Base-by-base conservation (phyloP, 345 rosid species). In the Sonneratia caseolaris region DNA sequence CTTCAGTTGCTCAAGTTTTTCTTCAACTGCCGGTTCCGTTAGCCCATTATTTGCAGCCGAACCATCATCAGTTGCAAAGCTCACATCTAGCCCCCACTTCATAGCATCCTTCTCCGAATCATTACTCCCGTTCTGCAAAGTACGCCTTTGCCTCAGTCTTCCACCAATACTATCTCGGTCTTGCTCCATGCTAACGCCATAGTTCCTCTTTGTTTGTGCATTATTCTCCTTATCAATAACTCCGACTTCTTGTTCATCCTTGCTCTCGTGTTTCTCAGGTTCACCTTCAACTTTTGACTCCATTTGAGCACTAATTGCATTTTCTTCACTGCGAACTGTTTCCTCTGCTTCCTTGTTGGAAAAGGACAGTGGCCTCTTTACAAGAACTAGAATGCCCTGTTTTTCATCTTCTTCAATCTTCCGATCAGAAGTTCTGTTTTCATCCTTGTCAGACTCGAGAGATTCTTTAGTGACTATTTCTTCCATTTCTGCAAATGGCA, bases 341-440 rank as follows among this genome's bases (percentile, higher is more conserved):
- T 43, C 67, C 79, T 40, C 64, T 70, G 43, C 79, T 73, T 83
- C 81, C 56, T 22, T 61, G 32, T 74, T 80, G 24, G 84, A 71
- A 72, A 87, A 89, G 76, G 87, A 80, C 62, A 90, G 78, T 5
- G 87, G 82, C 73, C 90, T 82, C 84, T 83, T 89, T 61, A 86
- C 95, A 43, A 14, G 56, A 61, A 27, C 37, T 10, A 24, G 66
- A 62, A 62, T 22, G 35, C 64, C 32, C 38, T 62, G 37, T 10
- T 18, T 62, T 61, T 43, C 38, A 13, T 40, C 68, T 40, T 62
- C 68, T 14, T 61, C 36, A 7, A 4, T 27, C 53, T 62, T 14
- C 56, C 19, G 10, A 71, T 62, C 19, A 10, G 37, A 35, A 35
- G 5, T 15, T 62, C 37, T 15, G 11, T 12, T 13, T 62, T 12